Evolutionary conservation across 768 basidiomycete species (phyloP).

Genomic region (Leccinum obscurum): DNA sequence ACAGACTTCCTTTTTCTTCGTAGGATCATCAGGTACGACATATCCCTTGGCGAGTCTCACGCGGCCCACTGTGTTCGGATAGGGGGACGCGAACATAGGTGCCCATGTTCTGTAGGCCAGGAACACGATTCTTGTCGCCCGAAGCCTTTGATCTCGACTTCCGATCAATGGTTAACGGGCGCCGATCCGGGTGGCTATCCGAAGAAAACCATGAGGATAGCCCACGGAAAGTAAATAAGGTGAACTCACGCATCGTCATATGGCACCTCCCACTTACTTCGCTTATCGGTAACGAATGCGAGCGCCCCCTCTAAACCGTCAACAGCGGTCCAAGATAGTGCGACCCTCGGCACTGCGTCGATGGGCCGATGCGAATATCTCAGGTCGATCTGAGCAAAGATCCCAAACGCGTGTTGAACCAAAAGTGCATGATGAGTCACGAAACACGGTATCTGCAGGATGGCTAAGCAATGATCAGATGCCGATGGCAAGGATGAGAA

Average conservation of each 20-base stretch:
- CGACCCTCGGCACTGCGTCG: constrained; percentile 62
- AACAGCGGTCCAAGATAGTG: constrained; percentile 60
- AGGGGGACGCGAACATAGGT: constrained; percentile 36
- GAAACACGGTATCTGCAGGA: constrained; percentile 61
- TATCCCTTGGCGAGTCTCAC: constrained; percentile 62
- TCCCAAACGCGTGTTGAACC: constrained; percentile 74
- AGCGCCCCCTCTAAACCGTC: constrained; percentile 49
- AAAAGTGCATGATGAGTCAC: constrained; percentile 69
- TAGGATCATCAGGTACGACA: constrained; percentile 41
- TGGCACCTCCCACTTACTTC: constrained; percentile 59
- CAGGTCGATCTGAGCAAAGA: constrained; percentile 79
- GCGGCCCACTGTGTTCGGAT: constrained; percentile 27
- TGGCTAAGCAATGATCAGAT: background rate
- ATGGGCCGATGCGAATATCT: constrained; percentile 62
- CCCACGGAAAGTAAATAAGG: background rate
- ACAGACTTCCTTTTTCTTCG: constrained; percentile 48
- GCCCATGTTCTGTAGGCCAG: constrained; percentile 58
- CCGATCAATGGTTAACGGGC: constrained; percentile 24
- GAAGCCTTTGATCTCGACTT: constrained; percentile 51
- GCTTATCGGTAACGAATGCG: constrained; percentile 63
- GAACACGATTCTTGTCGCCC: constrained; percentile 54
- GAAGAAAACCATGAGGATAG: constrained; percentile 1
- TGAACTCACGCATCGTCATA: constrained; percentile 74
- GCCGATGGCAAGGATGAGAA: constrained; percentile 1
- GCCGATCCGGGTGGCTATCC: constrained; percentile 38